Percentiles rank a stretch among this genome's conserved stretches.
phyloP scores from a whole-genome alignment of 2,329 filamentous ascomycete species.

The Stenocarpella maydis region DNA sequence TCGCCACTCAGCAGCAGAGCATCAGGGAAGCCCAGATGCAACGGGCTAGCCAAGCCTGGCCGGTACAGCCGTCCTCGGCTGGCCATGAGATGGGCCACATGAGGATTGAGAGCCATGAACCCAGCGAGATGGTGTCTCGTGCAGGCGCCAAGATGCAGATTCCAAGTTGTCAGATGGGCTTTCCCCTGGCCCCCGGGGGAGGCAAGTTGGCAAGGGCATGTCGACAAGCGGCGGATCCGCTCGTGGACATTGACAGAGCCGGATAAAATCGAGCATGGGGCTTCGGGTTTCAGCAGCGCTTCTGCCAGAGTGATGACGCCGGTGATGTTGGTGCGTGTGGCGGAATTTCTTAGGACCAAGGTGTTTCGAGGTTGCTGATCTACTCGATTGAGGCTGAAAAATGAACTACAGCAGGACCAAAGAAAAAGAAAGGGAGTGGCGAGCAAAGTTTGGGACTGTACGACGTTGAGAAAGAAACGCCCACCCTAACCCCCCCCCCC shows the following conservation, averaged over 20 bases:
- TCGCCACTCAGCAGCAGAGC: slow-evolving; percentile 1
- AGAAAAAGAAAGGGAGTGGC: not conserved
- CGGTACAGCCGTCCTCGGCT: slow-evolving; percentile 1
- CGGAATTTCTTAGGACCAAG: not conserved
- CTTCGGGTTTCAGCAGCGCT: slow-evolving; percentile 9
- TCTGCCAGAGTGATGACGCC: slow-evolving; percentile 11
- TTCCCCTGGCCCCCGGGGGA: too few relatives aligned
- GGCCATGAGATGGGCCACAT: not conserved
- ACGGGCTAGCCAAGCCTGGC: slow-evolving; percentile 6
- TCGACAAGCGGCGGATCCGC: slow-evolving; percentile 7
- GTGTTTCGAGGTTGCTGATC: slow-evolving; percentile 22
- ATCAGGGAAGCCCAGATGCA: not conserved
- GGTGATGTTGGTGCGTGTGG: not conserved
- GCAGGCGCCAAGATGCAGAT: slow-evolving; percentile 25
- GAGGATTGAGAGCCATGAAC: not conserved
- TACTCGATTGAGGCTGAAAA: slow-evolving; percentile 22
- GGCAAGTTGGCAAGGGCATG: not conserved
- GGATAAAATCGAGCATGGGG: slow-evolving; percentile 7
- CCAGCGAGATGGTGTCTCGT: slow-evolving; percentile 8
- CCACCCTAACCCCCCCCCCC: too few relatives aligned
- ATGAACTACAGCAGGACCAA: slow-evolving; percentile 9
- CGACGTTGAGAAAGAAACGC: slow-evolving; percentile 19
- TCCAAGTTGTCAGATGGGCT: slow-evolving; percentile 22
- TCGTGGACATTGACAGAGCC: slow-evolving; percentile 8
- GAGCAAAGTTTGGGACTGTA: slow-evolving; percentile 15